phyloP scores from a whole-genome alignment of 441 rosid species.

The Pelargonium exstipulatum region DNA sequence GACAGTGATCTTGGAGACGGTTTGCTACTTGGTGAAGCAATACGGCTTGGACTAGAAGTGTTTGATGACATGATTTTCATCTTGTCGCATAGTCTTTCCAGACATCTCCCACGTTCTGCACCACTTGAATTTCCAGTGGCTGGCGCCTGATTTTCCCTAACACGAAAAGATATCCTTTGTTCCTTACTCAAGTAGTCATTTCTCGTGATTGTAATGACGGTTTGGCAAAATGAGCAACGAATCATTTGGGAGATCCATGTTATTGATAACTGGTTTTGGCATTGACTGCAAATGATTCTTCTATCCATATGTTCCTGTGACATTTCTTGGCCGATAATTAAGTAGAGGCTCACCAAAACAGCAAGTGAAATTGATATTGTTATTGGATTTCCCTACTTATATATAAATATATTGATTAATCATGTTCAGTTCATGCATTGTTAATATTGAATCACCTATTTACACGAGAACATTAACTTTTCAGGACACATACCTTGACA shows the following conservation, averaged over 20 bases:
- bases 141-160: background rate
- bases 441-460: background rate
- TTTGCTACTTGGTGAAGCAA: background rate
- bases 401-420: background rate
- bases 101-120: background rate
- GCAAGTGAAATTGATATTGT: background rate
- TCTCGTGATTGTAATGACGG: constrained; percentile 8
- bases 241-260: constrained; percentile 12
- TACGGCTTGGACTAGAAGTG: background rate
- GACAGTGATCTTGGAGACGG: background rate
- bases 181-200: background rate
- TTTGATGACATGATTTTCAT: background rate
- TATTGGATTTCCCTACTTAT: background rate
- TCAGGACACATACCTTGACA: background rate
- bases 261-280: constrained; percentile 17
- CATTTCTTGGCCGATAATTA: background rate
- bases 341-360: constrained; percentile 3
- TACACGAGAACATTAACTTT: background rate
- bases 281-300: constrained; percentile 13
- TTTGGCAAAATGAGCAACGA: constrained; percentile 16
- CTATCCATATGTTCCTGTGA: background rate
- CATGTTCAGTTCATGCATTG: background rate
- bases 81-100: background rate
- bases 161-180: background rate
- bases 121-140: background rate